Evolutionary conservation across 108 stramenopile species (phyloP), one percentile per base, ranked within the genome.

Genomic region (Pseudonitzschia delicatissima): DNA sequence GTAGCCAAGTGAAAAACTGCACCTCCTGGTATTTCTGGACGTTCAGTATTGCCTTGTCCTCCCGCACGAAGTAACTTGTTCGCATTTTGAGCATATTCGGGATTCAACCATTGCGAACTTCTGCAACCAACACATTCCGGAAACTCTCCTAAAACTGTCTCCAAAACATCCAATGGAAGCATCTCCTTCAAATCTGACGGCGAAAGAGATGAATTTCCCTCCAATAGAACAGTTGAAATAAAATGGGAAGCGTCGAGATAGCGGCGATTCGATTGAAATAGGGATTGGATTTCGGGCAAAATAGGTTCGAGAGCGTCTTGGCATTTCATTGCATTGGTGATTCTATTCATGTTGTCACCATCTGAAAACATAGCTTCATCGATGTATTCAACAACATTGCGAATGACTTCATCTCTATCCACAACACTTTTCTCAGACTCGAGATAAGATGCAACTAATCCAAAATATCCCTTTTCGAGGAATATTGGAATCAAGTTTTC

Each of bases 181-280:
- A 73, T 57, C n/a, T 58, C 39, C 29, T 55, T 61, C 27, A 85
- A 31, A 40, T 82, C 57, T 32, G 29, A 18, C 11, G 67, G 58
- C 34, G 48, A 53, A 18, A 85, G 18, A 29, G 62, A 53, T 5
- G 50, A 40, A 11, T 77, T 58, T 11, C 34, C 69, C 15, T 71
- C 69, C 29, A 57, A 66, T 21, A 71, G 65, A n/a, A 77, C 75
- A 8, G 50, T 66, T 17, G 45, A 45, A 23, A 82, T 61, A 50
- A 87, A 87, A 62, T 82, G 64, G n/a, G 76, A 71, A 20, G 85
- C 89, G 51, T 87, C 82, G 23, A 82, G 59, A 45, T 71, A 72
- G 29, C 76, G 68, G 13, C 80, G 67, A 31, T 71, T 62, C 9
- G 57, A 33, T 12, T 74, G 68, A 29, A 87, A 76, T 25, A 69